Evolutionary conservation across 768 basidiomycete genomes (phyloP).

Genomic region (Clavulina sp.): DNA sequence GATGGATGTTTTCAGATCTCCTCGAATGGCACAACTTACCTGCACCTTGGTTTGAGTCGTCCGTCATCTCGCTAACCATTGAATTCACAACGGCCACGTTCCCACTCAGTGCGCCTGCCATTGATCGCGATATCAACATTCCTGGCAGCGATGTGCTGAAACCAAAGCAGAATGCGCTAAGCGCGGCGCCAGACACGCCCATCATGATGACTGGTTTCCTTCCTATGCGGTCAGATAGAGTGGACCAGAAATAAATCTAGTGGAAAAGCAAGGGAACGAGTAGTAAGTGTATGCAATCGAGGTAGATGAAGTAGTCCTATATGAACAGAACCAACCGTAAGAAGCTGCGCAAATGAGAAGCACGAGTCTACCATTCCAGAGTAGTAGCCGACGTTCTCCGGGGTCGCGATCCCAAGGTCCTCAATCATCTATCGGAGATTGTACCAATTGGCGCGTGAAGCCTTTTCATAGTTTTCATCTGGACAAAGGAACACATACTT

Average conservation of each 20-base stretch:
- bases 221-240: constrained; percentile 11
- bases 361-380: constrained; percentile 5
- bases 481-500: constrained; percentile 1
- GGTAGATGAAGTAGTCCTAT: too few species aligned
- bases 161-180: constrained; percentile 7
- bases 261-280: neutral
- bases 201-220: constrained; percentile 12
- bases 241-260: neutral
- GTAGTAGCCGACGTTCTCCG: constrained; percentile 7
- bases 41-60: constrained; percentile 39
- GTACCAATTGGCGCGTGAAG: too few species aligned
- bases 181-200: constrained; percentile 9
- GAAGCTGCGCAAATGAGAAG: constrained; percentile 5
- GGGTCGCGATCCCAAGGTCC: constrained; percentile 7
- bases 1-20: too few species aligned
- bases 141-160: neutral
- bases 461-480: too few species aligned
- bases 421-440: constrained; percentile 9
- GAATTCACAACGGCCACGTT: constrained; percentile 3
- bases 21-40: constrained; percentile 12
- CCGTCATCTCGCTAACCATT: constrained; percentile 46
- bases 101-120: constrained; percentile 7
- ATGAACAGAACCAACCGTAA: neutral
- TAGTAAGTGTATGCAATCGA: neutral
- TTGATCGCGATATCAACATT: neutral